Base-by-base conservation (phyloP, 75 land plant genomes). In the Gnetum montanum region DNA sequence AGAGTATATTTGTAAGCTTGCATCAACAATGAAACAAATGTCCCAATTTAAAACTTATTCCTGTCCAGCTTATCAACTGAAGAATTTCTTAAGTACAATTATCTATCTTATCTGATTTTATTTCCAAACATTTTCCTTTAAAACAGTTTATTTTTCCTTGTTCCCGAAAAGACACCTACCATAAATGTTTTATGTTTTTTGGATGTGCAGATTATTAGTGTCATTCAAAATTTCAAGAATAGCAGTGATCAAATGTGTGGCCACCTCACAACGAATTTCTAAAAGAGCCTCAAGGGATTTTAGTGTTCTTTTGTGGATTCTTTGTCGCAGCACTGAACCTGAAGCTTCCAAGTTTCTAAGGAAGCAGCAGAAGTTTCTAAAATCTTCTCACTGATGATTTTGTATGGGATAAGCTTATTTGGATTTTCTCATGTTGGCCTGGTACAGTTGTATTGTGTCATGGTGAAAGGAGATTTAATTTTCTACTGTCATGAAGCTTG, bases 291-390 rank as follows among this genome's bases (percentile, higher is more conserved):
- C 54, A 12, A 30, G 38, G 8, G 61, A 64, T 41, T 48, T 69
- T 7, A 69, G 64, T 34, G 57, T 60, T 8, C 69, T 70, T 18
- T 61, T 70, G 3, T 58, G 72, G 7, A 44, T 70, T 2, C 61
- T 70, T 36, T 70, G 69, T 49, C 72, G 64, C 47, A 43, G 59
- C 20, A 46, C 48, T 26, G 69, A 70, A 31, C 68, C 31, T 46
- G 70, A 54, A 46, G 72, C 72, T 5, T 70, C 59, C n/a, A 62
- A 70, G 41, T 70, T 70, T 36, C 44, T 70, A 36, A 70, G 64
- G 70, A 70, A 33, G 41, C 60, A 70, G 33, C 57, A 65, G 53
- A 70, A 70, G 72, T 36, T 70, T 25, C 69, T 69, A 16, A 41
- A 61, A 24, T 13, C 30, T 59, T 22, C 26, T 18, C 12, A 49